These are phyloP conservation scores for Apophysomyces sp. DNA, from an alignment of 371 early-diverging fungal genomes.

Conservation along the genomic window DNA sequence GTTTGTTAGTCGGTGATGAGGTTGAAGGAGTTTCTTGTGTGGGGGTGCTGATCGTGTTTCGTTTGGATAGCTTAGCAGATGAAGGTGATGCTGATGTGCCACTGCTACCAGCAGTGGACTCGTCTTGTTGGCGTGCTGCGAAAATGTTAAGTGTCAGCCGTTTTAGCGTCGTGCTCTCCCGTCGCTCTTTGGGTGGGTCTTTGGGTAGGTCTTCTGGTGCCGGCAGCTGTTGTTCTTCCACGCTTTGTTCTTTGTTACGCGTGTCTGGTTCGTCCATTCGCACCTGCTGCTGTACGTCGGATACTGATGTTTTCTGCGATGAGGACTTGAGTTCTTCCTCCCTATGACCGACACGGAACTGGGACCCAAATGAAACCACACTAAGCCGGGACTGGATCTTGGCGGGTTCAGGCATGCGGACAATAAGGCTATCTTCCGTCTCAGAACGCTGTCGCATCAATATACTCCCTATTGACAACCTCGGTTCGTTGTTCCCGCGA, in stretches of 20 bases:
- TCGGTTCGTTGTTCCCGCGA: neutral
- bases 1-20: conserved; percentile 3
- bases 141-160: conserved; percentile 24
- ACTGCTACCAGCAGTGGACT: neutral
- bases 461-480: neutral
- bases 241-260: neutral
- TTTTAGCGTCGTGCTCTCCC: conserved; percentile 14
- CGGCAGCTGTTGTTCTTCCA: neutral
- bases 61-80: neutral
- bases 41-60: neutral
- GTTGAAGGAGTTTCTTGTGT: neutral
- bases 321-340: neutral
- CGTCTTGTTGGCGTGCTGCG: conserved; percentile 4
- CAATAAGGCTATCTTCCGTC: neutral
- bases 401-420: conserved; percentile 1
- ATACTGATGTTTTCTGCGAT: neutral
- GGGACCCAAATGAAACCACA: conserved; percentile 22
- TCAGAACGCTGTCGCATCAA: neutral
- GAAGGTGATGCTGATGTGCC: neutral
- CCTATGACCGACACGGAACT: conserved; percentile 10
- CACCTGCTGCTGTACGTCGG: neutral
- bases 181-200: conserved; percentile 3
- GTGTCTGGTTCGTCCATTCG: conserved; percentile 2
- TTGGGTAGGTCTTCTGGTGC: neutral
- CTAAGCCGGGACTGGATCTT: conserved; percentile 8